Percentiles rank a stretch among this genome's conserved stretches.
These are phyloP conservation scores for Scutellaria minor DNA, from an alignment of 257 asterid species.

Conservation along the genomic window DNA sequence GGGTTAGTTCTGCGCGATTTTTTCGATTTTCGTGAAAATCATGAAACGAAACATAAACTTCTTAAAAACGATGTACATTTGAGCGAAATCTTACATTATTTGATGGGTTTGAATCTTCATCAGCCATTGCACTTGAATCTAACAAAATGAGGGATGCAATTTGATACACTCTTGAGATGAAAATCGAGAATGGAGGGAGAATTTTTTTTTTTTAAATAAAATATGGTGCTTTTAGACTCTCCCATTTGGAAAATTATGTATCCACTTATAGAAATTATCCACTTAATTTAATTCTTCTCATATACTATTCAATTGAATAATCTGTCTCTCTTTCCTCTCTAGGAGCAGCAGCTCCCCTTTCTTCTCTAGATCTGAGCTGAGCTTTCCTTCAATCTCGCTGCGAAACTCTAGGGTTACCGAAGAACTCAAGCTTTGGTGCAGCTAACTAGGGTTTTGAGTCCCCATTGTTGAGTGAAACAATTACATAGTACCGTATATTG, in stretches of 20 bases:
- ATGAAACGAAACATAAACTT: too few species aligned
- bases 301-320: not conserved
- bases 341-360: constrained; percentile 6
- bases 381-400: constrained; percentile 34
- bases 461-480: constrained; percentile 10
- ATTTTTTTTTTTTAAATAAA: too few species aligned
- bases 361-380: constrained; percentile 67
- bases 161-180: too few species aligned
- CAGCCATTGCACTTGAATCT: too few species aligned
- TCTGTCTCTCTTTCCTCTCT: not conserved
- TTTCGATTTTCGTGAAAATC: too few species aligned
- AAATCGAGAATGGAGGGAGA: too few species aligned
- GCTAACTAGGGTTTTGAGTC: constrained; percentile 38
- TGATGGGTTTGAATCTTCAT: too few species aligned
- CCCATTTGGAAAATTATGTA: not conserved
- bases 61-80: too few species aligned
- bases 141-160: too few species aligned
- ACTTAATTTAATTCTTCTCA: not conserved
- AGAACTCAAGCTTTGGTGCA: constrained; percentile 23
- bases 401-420: constrained; percentile 47
- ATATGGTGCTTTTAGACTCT: too few species aligned
- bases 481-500: constrained; percentile 25
- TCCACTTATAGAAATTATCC: not conserved
- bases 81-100: too few species aligned
- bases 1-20: too few species aligned